These are phyloP conservation scores for Zymoseptoria ardabiliae DNA, from an alignment of 2,329 filamentous ascomycete species.

Conservation along the genomic window DNA sequence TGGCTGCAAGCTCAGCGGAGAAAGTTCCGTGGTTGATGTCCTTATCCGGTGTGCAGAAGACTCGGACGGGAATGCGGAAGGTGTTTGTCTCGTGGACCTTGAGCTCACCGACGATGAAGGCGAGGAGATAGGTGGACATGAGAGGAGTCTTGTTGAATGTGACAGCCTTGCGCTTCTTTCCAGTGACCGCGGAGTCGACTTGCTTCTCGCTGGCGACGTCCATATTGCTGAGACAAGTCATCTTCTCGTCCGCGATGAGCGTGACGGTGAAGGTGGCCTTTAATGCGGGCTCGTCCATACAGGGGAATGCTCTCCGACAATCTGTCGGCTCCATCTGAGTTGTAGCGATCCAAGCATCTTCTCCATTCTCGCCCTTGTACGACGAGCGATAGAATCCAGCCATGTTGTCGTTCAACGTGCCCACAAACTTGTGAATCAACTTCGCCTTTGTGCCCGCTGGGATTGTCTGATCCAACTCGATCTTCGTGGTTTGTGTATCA, in stretches of 20 bases:
- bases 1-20: slow-evolving; percentile 80
- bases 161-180: slow-evolving; percentile 69
- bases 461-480: slow-evolving; percentile 68
- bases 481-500: slow-evolving; percentile 70
- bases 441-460: slow-evolving; percentile 69
- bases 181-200: slow-evolving; percentile 55
- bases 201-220: slow-evolving; percentile 76
- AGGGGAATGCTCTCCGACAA: slow-evolving; percentile 85
- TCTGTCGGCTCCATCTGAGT: slow-evolving; percentile 97
- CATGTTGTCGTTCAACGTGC: slow-evolving; percentile 86
- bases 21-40: slow-evolving; percentile 88
- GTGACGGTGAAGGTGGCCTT: slow-evolving; percentile 92
- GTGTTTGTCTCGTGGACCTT: slow-evolving; percentile 87
- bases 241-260: slow-evolving; percentile 77
- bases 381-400: slow-evolving; percentile 95
- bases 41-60: slow-evolving; percentile 87
- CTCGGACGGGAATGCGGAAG: slow-evolving; percentile 85
- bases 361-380: slow-evolving; percentile 76
- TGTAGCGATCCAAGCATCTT: slow-evolving; percentile 74
- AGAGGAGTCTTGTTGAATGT: slow-evolving; percentile 86
- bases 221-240: slow-evolving; percentile 97
- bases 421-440: slow-evolving; percentile 70
- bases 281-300: slow-evolving; percentile 90
- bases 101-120: slow-evolving; percentile 89
- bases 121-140: slow-evolving; percentile 94